Percentiles rank a stretch among this genome's conserved stretches.
phyloP scores from a whole-genome alignment of 306 rosid species.

The Sesbania bispinosa region DNA sequence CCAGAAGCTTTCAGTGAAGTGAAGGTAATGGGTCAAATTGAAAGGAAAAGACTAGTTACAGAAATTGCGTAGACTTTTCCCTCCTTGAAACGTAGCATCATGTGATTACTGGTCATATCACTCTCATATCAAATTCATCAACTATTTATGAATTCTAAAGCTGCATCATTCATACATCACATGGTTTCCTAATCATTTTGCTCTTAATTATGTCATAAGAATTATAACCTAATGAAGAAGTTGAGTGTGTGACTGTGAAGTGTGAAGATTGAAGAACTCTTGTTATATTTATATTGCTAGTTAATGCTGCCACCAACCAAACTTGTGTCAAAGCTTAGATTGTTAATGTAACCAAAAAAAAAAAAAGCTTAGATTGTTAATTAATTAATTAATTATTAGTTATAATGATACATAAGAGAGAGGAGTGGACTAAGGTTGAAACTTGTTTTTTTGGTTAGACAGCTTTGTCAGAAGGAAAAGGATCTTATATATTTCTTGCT shows the following conservation, averaged over 20 bases:
- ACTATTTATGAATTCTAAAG: constrained; percentile 23
- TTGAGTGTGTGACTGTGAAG: not conserved
- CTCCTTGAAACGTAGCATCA: constrained; percentile 16
- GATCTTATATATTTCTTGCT: constrained; percentile 2
- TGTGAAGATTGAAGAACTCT: no score
- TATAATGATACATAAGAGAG: not conserved
- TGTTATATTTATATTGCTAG: no score
- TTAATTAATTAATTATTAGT: not conserved
- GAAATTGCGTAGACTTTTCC: constrained; percentile 22
- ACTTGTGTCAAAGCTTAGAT: constrained; percentile 8
- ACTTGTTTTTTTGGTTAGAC: constrained; percentile 22
- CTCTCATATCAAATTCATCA: constrained; percentile 24
- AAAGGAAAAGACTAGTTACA: constrained; percentile 26
- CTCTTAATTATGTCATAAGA: constrained; percentile 18
- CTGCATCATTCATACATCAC: not conserved
- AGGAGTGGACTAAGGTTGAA: constrained; percentile 28
- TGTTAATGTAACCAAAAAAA: no score
- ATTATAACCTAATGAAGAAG: not conserved
- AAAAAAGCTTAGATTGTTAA: no score
- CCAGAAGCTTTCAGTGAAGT: constrained; percentile 21
- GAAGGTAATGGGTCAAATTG: constrained; percentile 32
- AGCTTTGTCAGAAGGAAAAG: constrained; percentile 34
- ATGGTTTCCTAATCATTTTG: constrained; percentile 22
- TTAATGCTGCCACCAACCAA: constrained; percentile 10
- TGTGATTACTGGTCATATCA: constrained; percentile 26